Conservation (phyloP, 1,284 basidiomycete genomes). For the Tilletia horrida region DNA sequence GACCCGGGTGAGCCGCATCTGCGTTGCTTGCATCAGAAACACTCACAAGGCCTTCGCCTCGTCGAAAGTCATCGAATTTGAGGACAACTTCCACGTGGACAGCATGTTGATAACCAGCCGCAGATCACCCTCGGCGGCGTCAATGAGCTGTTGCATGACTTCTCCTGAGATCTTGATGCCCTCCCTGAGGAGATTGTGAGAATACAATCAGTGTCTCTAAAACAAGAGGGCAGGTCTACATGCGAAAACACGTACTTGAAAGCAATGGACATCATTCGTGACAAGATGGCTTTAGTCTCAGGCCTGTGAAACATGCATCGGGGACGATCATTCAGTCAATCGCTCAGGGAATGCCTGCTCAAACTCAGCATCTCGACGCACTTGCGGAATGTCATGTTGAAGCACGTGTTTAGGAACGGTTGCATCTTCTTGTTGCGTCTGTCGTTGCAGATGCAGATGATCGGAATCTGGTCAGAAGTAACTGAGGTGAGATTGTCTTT, state of each 20-base stretch:
- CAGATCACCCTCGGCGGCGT: conserved; percentile 87
- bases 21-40: background rate
- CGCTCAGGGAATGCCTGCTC: background rate
- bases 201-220: no score
- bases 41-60: conserved; percentile 77
- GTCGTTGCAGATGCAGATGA: conserved; percentile 98
- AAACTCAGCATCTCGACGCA: conserved; percentile 62
- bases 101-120: conserved; percentile 96
- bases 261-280: conserved; percentile 73
- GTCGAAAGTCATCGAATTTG: conserved; percentile 57
- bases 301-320: background rate
- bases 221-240: background rate
- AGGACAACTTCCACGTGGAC: conserved; percentile 74
- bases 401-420: conserved; percentile 73
- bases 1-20: conserved; percentile 21
- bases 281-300: conserved; percentile 21
- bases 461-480: conserved; percentile 69
- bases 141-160: conserved; percentile 86
- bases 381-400: conserved; percentile 61
- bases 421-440: conserved; percentile 80
- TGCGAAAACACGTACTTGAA: conserved; percentile 25
- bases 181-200: conserved; percentile 16
- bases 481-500: background rate
- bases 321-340: background rate
- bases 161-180: conserved; percentile 85